Percentiles rank a stretch among this genome's conserved stretches.
These are phyloP conservation scores for Emmonsiellopsis sp. DNA, from an alignment of 2,329 filamentous ascomycete genomes.

Conservation along the genomic window DNA sequence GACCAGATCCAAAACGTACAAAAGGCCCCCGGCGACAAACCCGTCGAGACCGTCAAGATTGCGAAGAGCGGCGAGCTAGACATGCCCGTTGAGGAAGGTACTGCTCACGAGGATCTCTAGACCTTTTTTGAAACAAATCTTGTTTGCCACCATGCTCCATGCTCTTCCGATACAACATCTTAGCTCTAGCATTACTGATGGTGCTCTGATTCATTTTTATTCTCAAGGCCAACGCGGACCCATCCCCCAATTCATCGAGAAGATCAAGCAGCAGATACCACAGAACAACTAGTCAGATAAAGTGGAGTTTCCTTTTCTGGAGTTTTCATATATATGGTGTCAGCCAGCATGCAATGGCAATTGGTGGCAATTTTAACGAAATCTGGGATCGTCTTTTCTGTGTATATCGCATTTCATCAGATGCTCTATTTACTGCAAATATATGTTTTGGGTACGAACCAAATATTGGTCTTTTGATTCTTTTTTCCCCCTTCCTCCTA, in stretches of 20 bases:
- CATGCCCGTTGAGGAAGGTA: slow-evolving; percentile 51
- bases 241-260: neutral
- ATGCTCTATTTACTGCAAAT: neutral
- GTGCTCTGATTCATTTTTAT: neutral
- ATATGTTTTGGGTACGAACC: neutral
- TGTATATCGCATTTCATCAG: neutral
- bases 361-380: neutral
- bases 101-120: slow-evolving; percentile 54
- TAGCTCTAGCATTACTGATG: neutral
- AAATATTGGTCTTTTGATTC: neutral
- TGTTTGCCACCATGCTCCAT: no score
- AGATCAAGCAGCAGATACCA: neutral
- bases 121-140: slow-evolving; percentile 13
- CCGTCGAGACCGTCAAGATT: slow-evolving; percentile 52
- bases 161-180: no score
- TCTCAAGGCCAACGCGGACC: slow-evolving; percentile 1
- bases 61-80: slow-evolving; percentile 57
- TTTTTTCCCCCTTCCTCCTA: neutral
- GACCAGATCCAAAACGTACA: slow-evolving; percentile 56
- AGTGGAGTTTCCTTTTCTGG: neutral
- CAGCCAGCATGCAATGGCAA: neutral
- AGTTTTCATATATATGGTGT: neutral
- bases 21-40: slow-evolving; percentile 50
- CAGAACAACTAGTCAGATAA: neutral
- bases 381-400: neutral